Conservation (phyloP, 768 basidiomycete genomes). For the Dacryopinax primogenitus region DNA sequence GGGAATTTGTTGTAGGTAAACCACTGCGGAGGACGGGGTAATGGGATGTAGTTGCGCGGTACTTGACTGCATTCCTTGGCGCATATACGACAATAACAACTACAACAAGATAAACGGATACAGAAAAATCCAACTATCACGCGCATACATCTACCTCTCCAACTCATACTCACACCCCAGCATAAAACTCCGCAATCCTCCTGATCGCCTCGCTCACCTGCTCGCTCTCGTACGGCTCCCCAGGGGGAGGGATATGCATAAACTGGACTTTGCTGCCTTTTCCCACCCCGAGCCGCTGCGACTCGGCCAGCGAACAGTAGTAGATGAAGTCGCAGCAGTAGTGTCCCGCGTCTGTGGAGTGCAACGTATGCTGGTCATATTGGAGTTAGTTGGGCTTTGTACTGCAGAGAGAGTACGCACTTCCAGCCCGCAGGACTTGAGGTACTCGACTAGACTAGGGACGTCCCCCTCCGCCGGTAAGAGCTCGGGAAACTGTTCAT, state of each 20-base stretch:
- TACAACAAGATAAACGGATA: no score
- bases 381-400: no score
- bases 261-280: slow-evolving; percentile 17
- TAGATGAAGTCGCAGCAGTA: slow-evolving; percentile 67
- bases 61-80: no score
- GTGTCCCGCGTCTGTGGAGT: slow-evolving; percentile 66
- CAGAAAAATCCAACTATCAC: no score
- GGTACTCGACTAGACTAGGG: neutral
- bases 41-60: neutral
- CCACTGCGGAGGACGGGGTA: neutral
- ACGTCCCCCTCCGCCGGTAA: neutral
- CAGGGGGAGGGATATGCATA: slow-evolving; percentile 17
- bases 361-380: no score
- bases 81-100: no score
- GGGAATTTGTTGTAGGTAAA: neutral
- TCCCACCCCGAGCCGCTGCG: slow-evolving; percentile 11
- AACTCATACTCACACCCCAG: no score
- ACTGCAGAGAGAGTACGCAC: neutral
- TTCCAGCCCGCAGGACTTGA: neutral
- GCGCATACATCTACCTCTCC: neutral
- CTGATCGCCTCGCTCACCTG: slow-evolving; percentile 11
- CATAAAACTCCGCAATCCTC: slow-evolving; percentile 11
- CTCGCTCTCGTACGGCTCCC: slow-evolving; percentile 7
- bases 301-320: slow-evolving; percentile 60
- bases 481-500: neutral